Evolutionary conservation across 225 moss, liverwort and hornwort genomes (phyloP), one percentile per base, ranked within the genome.

Genomic region (Ulota crispa): DNA sequence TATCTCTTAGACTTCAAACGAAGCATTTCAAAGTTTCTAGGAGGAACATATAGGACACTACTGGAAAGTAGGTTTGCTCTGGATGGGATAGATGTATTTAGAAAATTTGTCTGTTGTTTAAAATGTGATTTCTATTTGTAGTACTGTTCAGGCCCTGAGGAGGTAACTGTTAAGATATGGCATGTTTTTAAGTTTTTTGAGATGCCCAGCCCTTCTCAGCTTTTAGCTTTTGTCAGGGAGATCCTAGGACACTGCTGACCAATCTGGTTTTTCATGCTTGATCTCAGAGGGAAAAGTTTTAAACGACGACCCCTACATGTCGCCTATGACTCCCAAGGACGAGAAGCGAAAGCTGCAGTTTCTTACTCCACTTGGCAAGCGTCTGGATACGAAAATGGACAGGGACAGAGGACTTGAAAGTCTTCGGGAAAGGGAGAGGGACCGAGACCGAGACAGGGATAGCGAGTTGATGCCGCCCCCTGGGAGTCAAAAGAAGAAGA

Each of bases 391-490:
- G 19, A 83, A 85, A 75, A 1, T 88, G 73, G 92, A 90, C 36
- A 87, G 91, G 57, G 91, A 91, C 74, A 70, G 87, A 77, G 87
- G 88, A 3, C 90, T 86, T 73, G 92, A 92, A 70, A 88, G 75
- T 78, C 57, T 53, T 79, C 86, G 88, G 77, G 95, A 86, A 43
- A 89, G 86, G 83, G 93, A 84, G 75, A 89, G 90, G 83, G 96
- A 91, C 80, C 86, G 91, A 86, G 96, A 81, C 83, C 92, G 83
- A 60, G 90, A 92, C 63, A 83, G 92, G 86, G 96, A 99, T 87
- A 92, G 92, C 86, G 98, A 96, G 85, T 87, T 99, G 89, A 95
- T 99, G 95, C 95, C 96, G 76, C 99, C 99, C 61, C 96, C 95
- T 68, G 98, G 95, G 71, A 94, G 90, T 87, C 92, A 92, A 84